Base-by-base conservation (phyloP, 2,329 filamentous ascomycete species). In the Zasmidium angulare region DNA sequence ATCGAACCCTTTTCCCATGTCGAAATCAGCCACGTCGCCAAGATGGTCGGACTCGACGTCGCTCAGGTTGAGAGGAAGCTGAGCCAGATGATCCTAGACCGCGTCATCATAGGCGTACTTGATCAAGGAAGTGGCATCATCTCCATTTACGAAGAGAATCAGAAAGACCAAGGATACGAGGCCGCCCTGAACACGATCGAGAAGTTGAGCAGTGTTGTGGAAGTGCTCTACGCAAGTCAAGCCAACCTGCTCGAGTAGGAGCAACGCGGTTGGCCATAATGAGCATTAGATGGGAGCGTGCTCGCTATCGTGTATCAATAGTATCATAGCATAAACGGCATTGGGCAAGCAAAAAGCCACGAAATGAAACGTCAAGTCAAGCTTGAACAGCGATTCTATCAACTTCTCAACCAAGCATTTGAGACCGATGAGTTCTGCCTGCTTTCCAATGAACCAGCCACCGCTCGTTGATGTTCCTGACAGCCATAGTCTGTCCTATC, bases 1-100 rank as follows among this genome's bases (percentile, higher is more conserved):
- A 99, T 99, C 74, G 95, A 99, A 83, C 95, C 95, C 21, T 99
- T 98, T 80, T 96, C 91, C 72, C 87, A 93, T 63, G 95, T 99
- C 55, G 95, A 99, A 79, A 96, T 99, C 70, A 89, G 89, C 69
- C 95, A 99, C 76, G 91, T 99, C 71, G 93, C 95, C 68, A 92
- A 95, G 82, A 96, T 98, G 89, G 95, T 99, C 54, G 93, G 93
- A 43, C 83, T 99, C 63, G 95, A 98, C 76, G 96, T 91, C 23
- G 89, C 91, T 76, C 93, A 98, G 80, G 95, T 99, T 61, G 96
- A 99, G 85, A 87, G 93, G 70, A 99, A 99, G 84, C 84, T 99
- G 64, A 96, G 91, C 49, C 96, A 99, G 83, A 99, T 99, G 96
- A 99, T 99, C 72, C 84, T 99, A 60, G 95, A 99, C 81, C 97